Percentiles rank a stretch among this genome's conserved stretches.
These are phyloP conservation scores for Globisporangium emineosum DNA, from an alignment of 352 stramenopile genomes.

Conservation along the genomic window DNA sequence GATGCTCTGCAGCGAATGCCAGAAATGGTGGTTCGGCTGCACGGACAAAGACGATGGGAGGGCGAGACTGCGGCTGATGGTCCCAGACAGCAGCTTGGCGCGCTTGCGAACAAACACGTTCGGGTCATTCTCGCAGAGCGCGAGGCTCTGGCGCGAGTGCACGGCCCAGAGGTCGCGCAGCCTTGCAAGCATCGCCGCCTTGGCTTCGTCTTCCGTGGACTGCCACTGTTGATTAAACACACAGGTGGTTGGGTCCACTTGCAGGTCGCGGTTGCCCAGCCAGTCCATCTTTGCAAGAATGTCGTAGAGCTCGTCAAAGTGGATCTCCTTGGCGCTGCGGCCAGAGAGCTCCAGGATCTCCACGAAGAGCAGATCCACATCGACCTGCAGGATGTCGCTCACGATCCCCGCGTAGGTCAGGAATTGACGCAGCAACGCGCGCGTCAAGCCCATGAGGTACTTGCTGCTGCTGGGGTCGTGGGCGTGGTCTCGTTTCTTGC, in stretches of 20 bases:
- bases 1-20: conserved; percentile 27
- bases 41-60: neutral
- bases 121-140: conserved; percentile 48
- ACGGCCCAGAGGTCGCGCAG: conserved; percentile 35
- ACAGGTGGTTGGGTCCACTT: conserved; percentile 19
- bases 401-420: conserved; percentile 38
- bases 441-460: conserved; percentile 42
- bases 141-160: conserved; percentile 29
- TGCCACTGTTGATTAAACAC: conserved; percentile 19
- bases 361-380: conserved; percentile 45
- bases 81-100: conserved; percentile 19
- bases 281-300: conserved; percentile 26
- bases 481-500: conserved; percentile 19
- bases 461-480: conserved; percentile 17
- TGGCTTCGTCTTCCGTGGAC: conserved; percentile 1
- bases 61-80: conserved; percentile 21
- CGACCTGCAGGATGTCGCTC: conserved; percentile 23
- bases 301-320: conserved; percentile 37
- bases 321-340: conserved; percentile 26
- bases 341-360: conserved; percentile 24
- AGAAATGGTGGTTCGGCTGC: conserved; percentile 9
- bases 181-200: neutral
- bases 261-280: conserved; percentile 28
- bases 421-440: conserved; percentile 33
- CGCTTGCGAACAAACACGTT: conserved; percentile 47